Percentiles rank a stretch among this genome's conserved stretches.
Evolutionary conservation across 2,329 filamentous ascomycete species (phyloP).

Genomic region (Claviceps sp.): DNA sequence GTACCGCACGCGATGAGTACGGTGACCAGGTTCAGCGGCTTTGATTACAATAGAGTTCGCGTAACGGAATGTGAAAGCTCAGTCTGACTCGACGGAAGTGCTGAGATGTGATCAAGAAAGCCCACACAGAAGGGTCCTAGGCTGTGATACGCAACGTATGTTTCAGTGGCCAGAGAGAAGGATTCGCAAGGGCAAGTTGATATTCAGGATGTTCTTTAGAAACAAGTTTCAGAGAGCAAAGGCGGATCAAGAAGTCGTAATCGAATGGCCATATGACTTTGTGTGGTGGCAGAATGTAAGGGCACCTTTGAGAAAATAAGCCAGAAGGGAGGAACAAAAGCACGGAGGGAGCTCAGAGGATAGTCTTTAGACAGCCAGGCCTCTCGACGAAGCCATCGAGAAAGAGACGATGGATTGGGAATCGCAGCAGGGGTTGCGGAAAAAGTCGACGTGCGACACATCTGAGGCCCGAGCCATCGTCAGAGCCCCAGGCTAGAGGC

Average conservation of each 20-base stretch:
- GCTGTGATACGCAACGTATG: neutral
- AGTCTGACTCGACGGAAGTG: neutral
- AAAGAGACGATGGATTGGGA: constrained; percentile 6
- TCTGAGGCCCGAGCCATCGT: constrained; percentile 26
- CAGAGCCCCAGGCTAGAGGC: constrained; percentile 5
- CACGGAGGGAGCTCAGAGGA: neutral
- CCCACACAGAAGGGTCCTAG: neutral
- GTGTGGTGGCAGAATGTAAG: neutral
- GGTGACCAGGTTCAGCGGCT: neutral
- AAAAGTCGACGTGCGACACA: constrained; percentile 32
- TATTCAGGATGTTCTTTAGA: neutral
- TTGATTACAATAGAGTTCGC: neutral
- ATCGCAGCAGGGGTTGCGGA: constrained; percentile 10
- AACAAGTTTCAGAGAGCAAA: neutral
- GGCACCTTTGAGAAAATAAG: neutral
- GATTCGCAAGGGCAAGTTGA: neutral
- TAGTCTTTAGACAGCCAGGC: neutral
- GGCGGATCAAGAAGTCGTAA: neutral
- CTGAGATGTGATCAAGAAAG: neutral
- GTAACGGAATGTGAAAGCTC: neutral
- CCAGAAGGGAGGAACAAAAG: constrained; percentile 4
- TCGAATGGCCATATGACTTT: neutral
- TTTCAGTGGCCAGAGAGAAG: neutral
- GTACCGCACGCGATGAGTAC: neutral
- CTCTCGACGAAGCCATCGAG: too few species aligned